Base-by-base conservation (phyloP, 75 land plant genomes). In the Cunninghamia lanceolata region DNA sequence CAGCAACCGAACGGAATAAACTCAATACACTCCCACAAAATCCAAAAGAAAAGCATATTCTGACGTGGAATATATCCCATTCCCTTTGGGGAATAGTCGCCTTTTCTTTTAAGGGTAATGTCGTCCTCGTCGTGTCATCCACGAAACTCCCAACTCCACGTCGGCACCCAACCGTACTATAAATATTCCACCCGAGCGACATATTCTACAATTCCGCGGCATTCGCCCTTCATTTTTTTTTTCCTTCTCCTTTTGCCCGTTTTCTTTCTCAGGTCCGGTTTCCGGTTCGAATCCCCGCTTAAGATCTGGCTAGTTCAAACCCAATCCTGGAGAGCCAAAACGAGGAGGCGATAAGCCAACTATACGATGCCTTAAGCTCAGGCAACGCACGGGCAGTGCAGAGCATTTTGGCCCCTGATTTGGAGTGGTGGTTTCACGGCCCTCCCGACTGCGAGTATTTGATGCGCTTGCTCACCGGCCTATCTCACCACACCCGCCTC, bases 401-500 rank as follows among this genome's bases (percentile, higher is more conserved):
- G 87, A 82, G 83, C 38, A 87, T 93, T 21, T 85, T 94, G 82
- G 90, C 89, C 13, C 85, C 92, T 0, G 93, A 94, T 84, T 90
- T 97, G 82, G 99, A 97, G 93, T 97, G 99, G 99, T 92, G 96
- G 94, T 96, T 97, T 91, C 98, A 96, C 75, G 99, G 99, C 54
- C 99, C 99, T 1, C 98, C 95, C 17, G 21, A 89, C 34, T 88
- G 88, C 89, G 96, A 97, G 89, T 92, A 91, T 89, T 43, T 97
- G 93, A 94, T 93, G 94, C 95, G 91, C 82, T 70, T 94, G 46
- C 95, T 97, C 87, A 97, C 98, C 75, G 99, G 98, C 46, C 88
- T 83, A 14, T 85, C 90, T 28, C n/a, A 56, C 19, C 45, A 38
- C 45, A 52, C 73, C 30, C 83, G 77, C 54, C 82, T 86, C 47